Percentiles rank a stretch among this genome's conserved stretches.
Evolutionary conservation across 2,329 filamentous ascomycete genomes (phyloP).

Genomic region (Fonsecaea erecta): DNA sequence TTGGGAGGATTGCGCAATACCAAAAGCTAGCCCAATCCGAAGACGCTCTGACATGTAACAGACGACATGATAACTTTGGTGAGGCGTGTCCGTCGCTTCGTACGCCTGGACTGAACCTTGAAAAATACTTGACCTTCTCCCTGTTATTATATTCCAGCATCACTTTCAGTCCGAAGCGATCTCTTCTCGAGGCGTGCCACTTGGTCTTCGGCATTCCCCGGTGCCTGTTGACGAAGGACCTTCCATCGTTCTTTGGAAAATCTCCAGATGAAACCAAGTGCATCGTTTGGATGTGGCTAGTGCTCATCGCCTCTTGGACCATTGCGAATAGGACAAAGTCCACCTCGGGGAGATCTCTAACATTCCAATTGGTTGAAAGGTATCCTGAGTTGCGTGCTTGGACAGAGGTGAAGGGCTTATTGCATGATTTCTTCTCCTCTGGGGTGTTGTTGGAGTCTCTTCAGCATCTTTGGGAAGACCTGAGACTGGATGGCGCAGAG

Average conservation of each 20-base stretch:
- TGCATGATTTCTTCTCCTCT: slow-evolving; percentile 1
- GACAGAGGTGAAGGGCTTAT: neutral
- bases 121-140: slow-evolving; percentile 2
- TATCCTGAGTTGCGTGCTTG: neutral
- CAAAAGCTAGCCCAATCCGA: neutral
- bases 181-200: neutral
- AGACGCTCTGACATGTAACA: too few species aligned
- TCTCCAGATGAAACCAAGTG: neutral
- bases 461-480: neutral
- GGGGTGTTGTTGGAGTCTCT: neutral
- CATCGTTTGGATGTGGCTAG: slow-evolving; percentile 5
- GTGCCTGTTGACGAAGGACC: neutral
- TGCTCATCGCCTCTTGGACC: neutral
- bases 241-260: neutral
- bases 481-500: neutral
- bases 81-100: slow-evolving; percentile 7
- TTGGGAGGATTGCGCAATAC: slow-evolving; percentile 1
- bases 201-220: neutral
- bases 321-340: slow-evolving; percentile 1
- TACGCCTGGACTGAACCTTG: neutral
- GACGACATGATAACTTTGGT: neutral
- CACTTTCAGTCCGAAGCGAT: slow-evolving; percentile 4
- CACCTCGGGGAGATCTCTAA: neutral
- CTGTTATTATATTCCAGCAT: neutral
- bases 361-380: neutral